These are phyloP conservation scores for Cladophialophora carrionii DNA, from an alignment of 2,329 filamentous ascomycete genomes.

Conservation along the genomic window DNA sequence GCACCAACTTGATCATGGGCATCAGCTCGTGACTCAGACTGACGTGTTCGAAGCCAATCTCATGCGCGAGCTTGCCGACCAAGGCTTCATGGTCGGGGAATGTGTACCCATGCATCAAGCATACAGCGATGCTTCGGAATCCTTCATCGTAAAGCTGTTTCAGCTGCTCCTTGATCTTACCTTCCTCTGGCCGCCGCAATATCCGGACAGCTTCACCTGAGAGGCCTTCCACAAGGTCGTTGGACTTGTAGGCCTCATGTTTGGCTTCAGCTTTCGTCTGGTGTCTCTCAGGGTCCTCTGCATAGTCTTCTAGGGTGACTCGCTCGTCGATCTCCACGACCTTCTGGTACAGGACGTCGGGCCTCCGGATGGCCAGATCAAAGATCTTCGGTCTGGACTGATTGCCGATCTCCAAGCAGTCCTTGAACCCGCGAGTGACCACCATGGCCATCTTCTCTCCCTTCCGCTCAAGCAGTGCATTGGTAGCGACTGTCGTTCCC, in stretches of 20 bases:
- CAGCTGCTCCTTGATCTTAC: slow-evolving; percentile 61
- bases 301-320: slow-evolving; percentile 88
- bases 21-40: slow-evolving; percentile 79
- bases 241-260: slow-evolving; percentile 47
- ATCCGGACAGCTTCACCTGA: slow-evolving; percentile 76
- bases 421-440: slow-evolving; percentile 83
- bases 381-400: slow-evolving; percentile 90
- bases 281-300: slow-evolving; percentile 75
- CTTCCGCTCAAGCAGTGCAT: slow-evolving; percentile 86
- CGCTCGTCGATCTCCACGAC: slow-evolving; percentile 91
- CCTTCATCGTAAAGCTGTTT: slow-evolving; percentile 70
- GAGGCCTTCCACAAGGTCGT: slow-evolving; percentile 65
- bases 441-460: slow-evolving; percentile 86
- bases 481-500: slow-evolving; percentile 94
- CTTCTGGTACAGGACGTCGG: slow-evolving; percentile 80
- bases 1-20: slow-evolving; percentile 85
- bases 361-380: slow-evolving; percentile 82
- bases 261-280: slow-evolving; percentile 60
- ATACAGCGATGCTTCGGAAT: slow-evolving; percentile 82
- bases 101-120: slow-evolving; percentile 89
- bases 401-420: slow-evolving; percentile 87
- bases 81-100: slow-evolving; percentile 83
- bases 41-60: slow-evolving; percentile 82
- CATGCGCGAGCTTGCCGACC: slow-evolving; percentile 73
- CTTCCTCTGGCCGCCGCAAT: slow-evolving; percentile 61